Evolutionary conservation across 2,329 filamentous ascomycete genomes (phyloP).

Genomic region (Magnaporthiopsis poae): DNA sequence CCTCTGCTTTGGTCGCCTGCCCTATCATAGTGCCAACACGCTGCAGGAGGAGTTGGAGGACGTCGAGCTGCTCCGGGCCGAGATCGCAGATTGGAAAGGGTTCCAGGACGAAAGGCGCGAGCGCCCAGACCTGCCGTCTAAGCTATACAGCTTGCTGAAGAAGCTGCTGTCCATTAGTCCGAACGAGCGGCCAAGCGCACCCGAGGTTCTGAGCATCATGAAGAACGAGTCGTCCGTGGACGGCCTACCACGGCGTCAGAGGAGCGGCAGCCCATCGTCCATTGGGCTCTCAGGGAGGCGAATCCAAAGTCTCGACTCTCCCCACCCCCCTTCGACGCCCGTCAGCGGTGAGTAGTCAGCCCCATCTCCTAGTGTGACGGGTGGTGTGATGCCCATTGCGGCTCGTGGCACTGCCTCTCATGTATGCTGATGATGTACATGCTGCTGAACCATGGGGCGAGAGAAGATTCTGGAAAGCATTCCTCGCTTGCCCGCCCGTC

Average conservation of each 20-base stretch:
- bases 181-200: slow-evolving; percentile 67
- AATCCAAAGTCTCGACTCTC: slow-evolving; percentile 48
- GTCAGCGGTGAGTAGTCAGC: slow-evolving; percentile 14
- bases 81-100: slow-evolving; percentile 80
- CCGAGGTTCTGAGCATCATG: slow-evolving; percentile 72
- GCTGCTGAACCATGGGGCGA: slow-evolving; percentile 8
- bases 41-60: slow-evolving; percentile 89
- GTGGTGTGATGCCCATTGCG: background rate
- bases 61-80: slow-evolving; percentile 69
- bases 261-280: slow-evolving; percentile 25
- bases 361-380: background rate
- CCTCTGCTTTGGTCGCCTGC: slow-evolving; percentile 84
- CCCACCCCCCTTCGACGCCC: slow-evolving; percentile 38
- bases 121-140: slow-evolving; percentile 72
- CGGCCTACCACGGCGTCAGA: slow-evolving; percentile 24
- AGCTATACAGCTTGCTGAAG: slow-evolving; percentile 77
- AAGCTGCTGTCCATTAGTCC: slow-evolving; percentile 71
- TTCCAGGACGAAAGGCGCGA: slow-evolving; percentile 68
- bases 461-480: slow-evolving; percentile 24
- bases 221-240: slow-evolving; percentile 52
- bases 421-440: background rate
- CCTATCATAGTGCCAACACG: slow-evolving; percentile 73
- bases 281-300: slow-evolving; percentile 34
- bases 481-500: slow-evolving; percentile 22
- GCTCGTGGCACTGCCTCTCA: background rate